Conservation (phyloP, 768 basidiomycete species). For the Sporobolomyces phaffii region DNA sequence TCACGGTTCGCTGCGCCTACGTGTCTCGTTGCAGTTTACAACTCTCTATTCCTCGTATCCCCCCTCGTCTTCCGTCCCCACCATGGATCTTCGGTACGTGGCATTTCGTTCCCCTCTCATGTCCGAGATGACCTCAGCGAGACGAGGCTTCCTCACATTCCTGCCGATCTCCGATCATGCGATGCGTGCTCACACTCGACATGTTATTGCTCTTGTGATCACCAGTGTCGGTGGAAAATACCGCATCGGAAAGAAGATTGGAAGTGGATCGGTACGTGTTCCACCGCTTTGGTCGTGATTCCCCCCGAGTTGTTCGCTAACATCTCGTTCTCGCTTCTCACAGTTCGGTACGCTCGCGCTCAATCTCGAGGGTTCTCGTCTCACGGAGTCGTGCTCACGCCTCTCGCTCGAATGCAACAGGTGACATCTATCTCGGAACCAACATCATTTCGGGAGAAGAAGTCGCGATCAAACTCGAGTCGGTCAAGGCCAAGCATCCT, state of each 20-base stretch:
- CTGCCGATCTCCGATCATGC: background rate
- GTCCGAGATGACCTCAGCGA: background rate
- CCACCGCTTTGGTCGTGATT: background rate
- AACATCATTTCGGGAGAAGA: conserved; percentile 99
- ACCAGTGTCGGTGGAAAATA: conserved; percentile 55
- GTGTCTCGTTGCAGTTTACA: background rate
- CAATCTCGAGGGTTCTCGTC: too few relatives aligned
- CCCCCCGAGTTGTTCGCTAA: background rate
- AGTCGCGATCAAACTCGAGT: conserved; percentile 99
- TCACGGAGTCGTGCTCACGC: too few relatives aligned
- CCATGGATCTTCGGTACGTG: conserved; percentile 36
- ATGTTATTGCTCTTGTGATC: too few relatives aligned
- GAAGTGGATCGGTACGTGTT: conserved; percentile 90
- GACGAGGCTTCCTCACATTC: background rate
- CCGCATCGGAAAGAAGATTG: conserved; percentile 98
- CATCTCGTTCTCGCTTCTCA: background rate
- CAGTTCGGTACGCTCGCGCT: conserved; percentile 30
- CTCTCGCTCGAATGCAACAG: conserved; percentile 51
- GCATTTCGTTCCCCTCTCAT: background rate
- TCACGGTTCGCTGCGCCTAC: background rate
- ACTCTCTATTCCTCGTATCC: background rate
- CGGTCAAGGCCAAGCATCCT: conserved; percentile 99
- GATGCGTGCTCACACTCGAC: background rate
- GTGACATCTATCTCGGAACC: conserved; percentile 98
- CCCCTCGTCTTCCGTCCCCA: background rate